These are phyloP conservation scores for Dicorynia guianensis DNA, from an alignment of 306 rosid species.

Conservation along the genomic window DNA sequence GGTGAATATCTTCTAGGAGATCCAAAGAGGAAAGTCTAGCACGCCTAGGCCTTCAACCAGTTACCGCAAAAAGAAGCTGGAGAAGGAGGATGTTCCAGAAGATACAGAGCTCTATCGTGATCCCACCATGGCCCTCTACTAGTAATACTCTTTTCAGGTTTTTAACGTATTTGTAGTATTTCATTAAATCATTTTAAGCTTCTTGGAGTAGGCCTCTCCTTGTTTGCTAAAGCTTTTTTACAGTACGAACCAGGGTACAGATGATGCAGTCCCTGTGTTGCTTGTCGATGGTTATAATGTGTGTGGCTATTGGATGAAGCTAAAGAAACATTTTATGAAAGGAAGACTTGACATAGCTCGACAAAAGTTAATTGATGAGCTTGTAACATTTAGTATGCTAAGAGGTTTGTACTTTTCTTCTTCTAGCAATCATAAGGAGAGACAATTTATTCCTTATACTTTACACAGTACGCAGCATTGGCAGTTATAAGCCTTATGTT, in stretches of 20 bases:
- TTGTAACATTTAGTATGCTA: slow-evolving; percentile 71
- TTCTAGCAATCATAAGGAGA: not conserved
- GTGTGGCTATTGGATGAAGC: slow-evolving; percentile 90
- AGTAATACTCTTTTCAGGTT: slow-evolving; percentile 59
- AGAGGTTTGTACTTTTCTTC: slow-evolving; percentile 64
- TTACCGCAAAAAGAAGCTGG: slow-evolving; percentile 80
- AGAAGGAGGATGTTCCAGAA: slow-evolving; percentile 59
- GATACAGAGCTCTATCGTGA: slow-evolving; percentile 70
- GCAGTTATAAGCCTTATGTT: not conserved
- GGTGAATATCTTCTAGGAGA: slow-evolving; percentile 57
- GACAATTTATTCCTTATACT: not conserved
- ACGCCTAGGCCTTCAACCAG: slow-evolving; percentile 80
- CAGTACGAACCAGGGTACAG: slow-evolving; percentile 85
- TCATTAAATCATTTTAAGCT: not conserved
- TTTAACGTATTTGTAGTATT: slow-evolving; percentile 17
- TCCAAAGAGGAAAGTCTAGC: slow-evolving; percentile 67
- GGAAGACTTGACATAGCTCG: slow-evolving; percentile 88
- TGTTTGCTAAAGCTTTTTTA: slow-evolving; percentile 28
- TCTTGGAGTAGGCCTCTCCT: not conserved
- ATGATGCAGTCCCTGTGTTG: slow-evolving; percentile 76
- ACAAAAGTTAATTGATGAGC: slow-evolving; percentile 85
- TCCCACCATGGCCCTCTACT: slow-evolving; percentile 77
- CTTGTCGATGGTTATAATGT: slow-evolving; percentile 96
- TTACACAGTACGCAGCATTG: not conserved
- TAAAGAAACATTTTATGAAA: slow-evolving; percentile 78